phyloP scores from a whole-genome alignment of 2,329 filamentous ascomycete species.

The Fonsecaea nubica region DNA sequence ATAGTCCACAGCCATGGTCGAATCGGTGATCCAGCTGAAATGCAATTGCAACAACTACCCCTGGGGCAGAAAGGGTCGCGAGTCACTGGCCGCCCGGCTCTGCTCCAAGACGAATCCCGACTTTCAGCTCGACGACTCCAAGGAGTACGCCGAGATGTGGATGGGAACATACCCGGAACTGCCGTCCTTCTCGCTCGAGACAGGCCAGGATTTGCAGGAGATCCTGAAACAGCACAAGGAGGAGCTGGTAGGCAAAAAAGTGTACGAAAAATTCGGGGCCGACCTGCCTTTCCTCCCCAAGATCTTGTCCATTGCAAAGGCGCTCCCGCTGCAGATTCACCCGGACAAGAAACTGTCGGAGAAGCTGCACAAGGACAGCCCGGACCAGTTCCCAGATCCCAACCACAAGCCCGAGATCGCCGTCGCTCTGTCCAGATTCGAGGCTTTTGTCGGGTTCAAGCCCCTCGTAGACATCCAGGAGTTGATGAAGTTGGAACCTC shows the following conservation, averaged over 20 bases:
- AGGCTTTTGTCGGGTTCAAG: conserved; percentile 78
- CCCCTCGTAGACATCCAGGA: conserved; percentile 65
- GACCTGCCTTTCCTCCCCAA: conserved; percentile 77
- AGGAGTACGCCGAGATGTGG: conserved; percentile 74
- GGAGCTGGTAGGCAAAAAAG: conserved; percentile 67
- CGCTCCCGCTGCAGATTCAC: conserved; percentile 76
- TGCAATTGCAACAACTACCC: conserved; percentile 61
- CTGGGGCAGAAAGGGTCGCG: conserved; percentile 72
- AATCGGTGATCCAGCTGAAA: conserved; percentile 42
- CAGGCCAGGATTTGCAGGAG: conserved; percentile 68
- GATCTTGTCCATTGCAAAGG: conserved; percentile 76
- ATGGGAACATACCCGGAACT: conserved; percentile 77
- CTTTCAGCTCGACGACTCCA: conserved; percentile 69
- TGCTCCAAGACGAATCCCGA: conserved; percentile 68
- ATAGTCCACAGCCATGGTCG: conserved; percentile 27
- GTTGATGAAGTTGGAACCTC: conserved; percentile 62
- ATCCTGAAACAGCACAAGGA: conserved; percentile 68
- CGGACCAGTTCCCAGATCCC: conserved; percentile 70
- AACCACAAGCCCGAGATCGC: conserved; percentile 86
- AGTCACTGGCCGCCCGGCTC: conserved; percentile 70
- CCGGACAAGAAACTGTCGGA: conserved; percentile 72
- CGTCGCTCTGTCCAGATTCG: conserved; percentile 72
- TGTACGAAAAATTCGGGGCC: conserved; percentile 66
- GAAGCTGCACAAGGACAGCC: conserved; percentile 68
- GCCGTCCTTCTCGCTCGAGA: conserved; percentile 68